phyloP scores from a whole-genome alignment of 2,329 filamentous ascomycete species.

The Neopestalotiopsis clavispora region DNA sequence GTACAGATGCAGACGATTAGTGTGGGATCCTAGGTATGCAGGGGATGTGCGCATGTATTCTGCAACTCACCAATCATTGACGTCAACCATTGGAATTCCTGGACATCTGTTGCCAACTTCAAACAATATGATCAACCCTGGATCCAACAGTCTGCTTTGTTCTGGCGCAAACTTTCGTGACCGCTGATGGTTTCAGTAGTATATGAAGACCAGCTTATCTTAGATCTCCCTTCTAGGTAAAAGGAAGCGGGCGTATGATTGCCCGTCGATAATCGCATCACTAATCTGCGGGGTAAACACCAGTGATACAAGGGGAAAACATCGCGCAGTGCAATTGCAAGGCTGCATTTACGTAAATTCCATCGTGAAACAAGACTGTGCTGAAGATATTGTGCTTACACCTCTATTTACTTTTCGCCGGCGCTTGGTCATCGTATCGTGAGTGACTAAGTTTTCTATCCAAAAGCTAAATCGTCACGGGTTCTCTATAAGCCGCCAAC shows the following conservation, averaged over 20 bases:
- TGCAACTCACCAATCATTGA: too few relatives aligned
- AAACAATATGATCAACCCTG: too few relatives aligned
- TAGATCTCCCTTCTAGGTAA: background rate
- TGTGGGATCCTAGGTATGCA: too few relatives aligned
- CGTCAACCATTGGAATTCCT: too few relatives aligned
- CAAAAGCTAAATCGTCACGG: background rate
- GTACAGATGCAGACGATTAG: too few relatives aligned
- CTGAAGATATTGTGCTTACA: background rate
- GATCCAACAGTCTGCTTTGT: too few relatives aligned
- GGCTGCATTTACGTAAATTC: conserved; percentile 5
- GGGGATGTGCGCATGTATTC: too few relatives aligned
- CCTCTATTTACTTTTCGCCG: background rate
- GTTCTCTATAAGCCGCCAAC: background rate
- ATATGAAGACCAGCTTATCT: background rate
- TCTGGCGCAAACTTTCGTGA: too few relatives aligned
- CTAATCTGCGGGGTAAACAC: conserved; percentile 11
- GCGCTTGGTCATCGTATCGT: background rate
- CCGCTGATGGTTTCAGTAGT: too few relatives aligned
- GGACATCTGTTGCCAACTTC: too few relatives aligned
- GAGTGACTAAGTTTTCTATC: background rate
- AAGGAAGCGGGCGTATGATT: background rate
- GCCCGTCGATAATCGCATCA: background rate
- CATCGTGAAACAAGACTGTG: background rate
- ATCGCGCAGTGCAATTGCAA: background rate
- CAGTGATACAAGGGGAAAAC: background rate